Evolutionary conservation across 108 stramenopile genomes (phyloP), one percentile per base, ranked within the genome.

Genomic region (Conticribra weissflogii): DNA sequence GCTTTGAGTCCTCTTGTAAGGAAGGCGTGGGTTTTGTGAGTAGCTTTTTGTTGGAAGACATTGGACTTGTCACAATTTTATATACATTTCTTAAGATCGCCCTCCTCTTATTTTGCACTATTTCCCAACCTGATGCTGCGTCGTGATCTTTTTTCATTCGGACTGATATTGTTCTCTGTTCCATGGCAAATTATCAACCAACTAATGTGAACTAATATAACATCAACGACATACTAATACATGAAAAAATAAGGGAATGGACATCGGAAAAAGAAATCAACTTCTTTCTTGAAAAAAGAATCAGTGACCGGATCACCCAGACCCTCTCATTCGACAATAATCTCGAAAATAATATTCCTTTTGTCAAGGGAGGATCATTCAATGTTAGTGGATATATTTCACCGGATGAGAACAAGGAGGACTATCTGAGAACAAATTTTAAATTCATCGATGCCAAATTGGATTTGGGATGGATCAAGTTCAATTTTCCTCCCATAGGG

Each of bases 221-320:
- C 16, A 45, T 45, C 44, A 14, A 9, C 44, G 9, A 9, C 44
- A 14, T 14, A 9, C 44, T 9, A 45, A 9, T 45, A 14, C 14
- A 45, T 45, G 9, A 16, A 45, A 16, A 45, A 45, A 45, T 45
- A 45, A 76, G 75, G 45, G 51, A 66, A 31, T 88, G 81, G 81
- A 88, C 86, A 3, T 70, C 82, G 5, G 84, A 88, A 71, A 88
- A 85, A 51, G 86, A 88, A 67, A 88, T 85, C 47, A 88, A 85
- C 45, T 72, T 83, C 34, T 88, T 88, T 58, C 19, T 76, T 1
- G 79, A 83, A 31, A 60, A 25, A 32, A 77, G 81, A 5, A 75
- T 79, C 24, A 71, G 77, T 45, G 44, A 32, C n/a, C 46, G 46
- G 22, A 81, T 87, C 17, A 63, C 51, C 22, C 86, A 87, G 59